Evolutionary conservation across 2,329 filamentous ascomycete species (phyloP).

Genomic region (Helotiales sp.): DNA sequence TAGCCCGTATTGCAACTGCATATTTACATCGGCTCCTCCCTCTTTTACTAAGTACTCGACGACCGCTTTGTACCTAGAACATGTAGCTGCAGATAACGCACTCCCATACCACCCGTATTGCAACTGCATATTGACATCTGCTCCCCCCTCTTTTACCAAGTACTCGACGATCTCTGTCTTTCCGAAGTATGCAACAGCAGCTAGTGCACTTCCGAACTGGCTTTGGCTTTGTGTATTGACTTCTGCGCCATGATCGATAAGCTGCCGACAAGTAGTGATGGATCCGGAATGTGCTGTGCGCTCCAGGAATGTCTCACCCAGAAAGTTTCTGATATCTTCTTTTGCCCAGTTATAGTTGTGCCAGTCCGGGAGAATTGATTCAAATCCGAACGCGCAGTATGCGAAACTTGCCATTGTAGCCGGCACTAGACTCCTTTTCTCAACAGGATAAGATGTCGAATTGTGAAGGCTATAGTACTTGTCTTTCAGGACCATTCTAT

Average conservation of each 20-base stretch:
- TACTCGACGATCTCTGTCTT: not conserved
- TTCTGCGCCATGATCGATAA: not conserved
- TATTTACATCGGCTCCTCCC: conserved; percentile 4
- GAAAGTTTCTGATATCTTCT: not conserved
- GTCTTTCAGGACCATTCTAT: not conserved
- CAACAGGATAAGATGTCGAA: not conserved
- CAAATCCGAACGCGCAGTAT: conserved; percentile 3
- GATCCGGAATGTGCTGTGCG: not conserved
- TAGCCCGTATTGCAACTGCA: conserved; percentile 3
- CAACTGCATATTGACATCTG: conserved; percentile 8
- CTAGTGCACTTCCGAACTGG: not conserved
- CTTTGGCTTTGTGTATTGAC: conserved; percentile 4
- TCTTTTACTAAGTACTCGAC: not conserved
- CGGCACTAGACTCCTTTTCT: not conserved
- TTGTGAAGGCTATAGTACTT: not conserved
- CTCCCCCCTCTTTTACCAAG: not conserved
- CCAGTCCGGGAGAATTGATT: conserved; percentile 1
- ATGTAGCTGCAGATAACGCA: conserved; percentile 4
- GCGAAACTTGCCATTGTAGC: not conserved
- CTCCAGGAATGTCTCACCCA: not conserved
- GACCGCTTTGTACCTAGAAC: not conserved
- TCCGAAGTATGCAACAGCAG: not conserved
- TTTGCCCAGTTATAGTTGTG: not conserved
- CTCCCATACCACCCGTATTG: conserved; percentile 2
- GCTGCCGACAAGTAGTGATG: not conserved